Base-by-base conservation (phyloP, 2,329 filamentous ascomycete species). In the Fusarium palustre region DNA sequence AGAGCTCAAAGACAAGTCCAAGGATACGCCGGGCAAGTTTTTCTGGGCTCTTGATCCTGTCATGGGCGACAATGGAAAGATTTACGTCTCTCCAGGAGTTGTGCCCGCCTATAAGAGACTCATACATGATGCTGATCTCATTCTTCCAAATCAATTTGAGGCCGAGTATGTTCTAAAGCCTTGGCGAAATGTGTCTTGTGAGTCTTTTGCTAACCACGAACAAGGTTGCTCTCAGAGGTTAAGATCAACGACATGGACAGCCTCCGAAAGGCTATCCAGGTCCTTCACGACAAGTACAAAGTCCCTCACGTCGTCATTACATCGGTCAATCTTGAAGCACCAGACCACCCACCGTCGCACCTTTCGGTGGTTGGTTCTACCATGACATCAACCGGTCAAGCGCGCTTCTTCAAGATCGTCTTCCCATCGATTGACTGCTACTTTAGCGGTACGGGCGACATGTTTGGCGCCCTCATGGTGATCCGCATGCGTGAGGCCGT, bases 31-130 rank as follows among this genome's bases (percentile, higher is more conserved):
- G 0, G 92, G 93, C 1, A 89, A 86, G 46, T 97, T 98, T 82
- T 98, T 98, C 81, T 98, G 95, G 95, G 93, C 97, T 4, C 86
- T 99, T 28, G 96, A 99, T 78, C 96, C 97, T 0, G 96, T 99
- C 48, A 99, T 99, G 96, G 96, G 96, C 31, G 96, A 99, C 78
- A 94, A 97, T 75, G 96, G 94, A 50, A 89, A 87, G 71, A 85
- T 99, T 15, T 99, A 99, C 76, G 95, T 99, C 10, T 92, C 91
- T 8, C 90, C 95, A 73, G 93, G 97, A 69, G 93, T 97, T 5
- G 92, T 98, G 18, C 94, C 94, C 0, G 94, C 92, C 16, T 99
- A 98, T 80, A 95, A 93, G 80, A 84, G 84, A 25, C 84, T 97
- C 59, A 83, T 98, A 24, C 86, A 86, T 36, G 86, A 95, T 74